Base-by-base conservation (phyloP, 148 eudicot species). In the Mesembryanthemum crystallinum region DNA sequence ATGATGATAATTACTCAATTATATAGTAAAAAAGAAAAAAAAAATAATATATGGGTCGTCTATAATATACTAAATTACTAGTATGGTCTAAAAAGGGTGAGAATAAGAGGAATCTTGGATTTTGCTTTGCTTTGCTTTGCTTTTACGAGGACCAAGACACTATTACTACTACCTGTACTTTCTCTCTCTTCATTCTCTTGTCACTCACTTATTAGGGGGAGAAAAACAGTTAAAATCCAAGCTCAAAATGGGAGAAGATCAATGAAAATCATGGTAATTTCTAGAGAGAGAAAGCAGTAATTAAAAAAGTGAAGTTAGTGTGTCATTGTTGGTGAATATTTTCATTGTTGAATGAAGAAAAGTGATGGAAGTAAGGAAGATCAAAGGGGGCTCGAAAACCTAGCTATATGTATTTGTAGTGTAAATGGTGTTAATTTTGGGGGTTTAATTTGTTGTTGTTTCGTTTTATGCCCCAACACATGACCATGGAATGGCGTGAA, bases 131-230 rank as follows among this genome's bases (percentile, higher is more conserved):
- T 75, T 76, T 71, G 2, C 24, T 35, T 74, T 78, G 76, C 84
- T 82, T 84, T 84, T 47, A 78, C 87, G 67, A 78, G 72, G 81
- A 84, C 85, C 87, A 82, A 84, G 80, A 58, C 60, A 54, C 45
- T 49, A 74, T 1, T 45, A 60, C 25, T 39, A 42, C 47, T 73
- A 55, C 35, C 43, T 68, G 70, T 59, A 67, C 59, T 62, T 49
- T 75, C 71, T 74, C 60, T 21, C 35, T 73, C 76, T 29, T 71
- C 64, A 62, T 35, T 73, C 72, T 45, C 28, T 10, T 30, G 17
- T 23, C 51, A 43, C 68, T 27, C 42, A 61, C 29, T 39, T 12
- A 13, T n/a, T n/a, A 27, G 17, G 65, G 27, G 42, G 17, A 30
- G 52, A 12, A 47, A 27, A 76, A 52, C 72, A 54, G 43, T 73